phyloP scores from a whole-genome alignment of 345 rosid genomes.

The Angophora floribunda region DNA sequence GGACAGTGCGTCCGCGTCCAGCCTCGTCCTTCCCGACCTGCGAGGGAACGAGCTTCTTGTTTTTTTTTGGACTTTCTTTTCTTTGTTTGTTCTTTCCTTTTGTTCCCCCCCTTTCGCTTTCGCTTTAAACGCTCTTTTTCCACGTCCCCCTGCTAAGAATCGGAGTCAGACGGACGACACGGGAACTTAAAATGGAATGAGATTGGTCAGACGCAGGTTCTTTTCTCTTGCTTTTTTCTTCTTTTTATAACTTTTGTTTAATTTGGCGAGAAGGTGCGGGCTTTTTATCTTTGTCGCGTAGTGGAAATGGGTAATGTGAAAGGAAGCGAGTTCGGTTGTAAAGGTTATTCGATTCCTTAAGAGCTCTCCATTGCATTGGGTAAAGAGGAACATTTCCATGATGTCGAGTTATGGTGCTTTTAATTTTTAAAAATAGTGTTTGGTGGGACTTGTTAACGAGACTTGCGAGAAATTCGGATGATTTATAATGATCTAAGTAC shows the following conservation, averaged over 20 bases:
- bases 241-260: not conserved
- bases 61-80: not conserved
- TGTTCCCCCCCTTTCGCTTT: not conserved
- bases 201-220: not conserved
- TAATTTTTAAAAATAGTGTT: not conserved
- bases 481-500: not conserved
- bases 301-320: not conserved
- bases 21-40: not conserved
- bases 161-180: not conserved
- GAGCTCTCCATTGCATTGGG: not conserved
- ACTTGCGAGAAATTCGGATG: accelerated
- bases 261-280: not conserved
- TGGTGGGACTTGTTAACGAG: not conserved
- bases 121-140: not conserved
- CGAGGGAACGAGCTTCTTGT: not conserved
- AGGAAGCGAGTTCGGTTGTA: not conserved
- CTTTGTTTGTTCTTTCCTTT: not conserved
- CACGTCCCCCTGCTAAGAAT: not conserved
- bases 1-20: not conserved
- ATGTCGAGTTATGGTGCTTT: not conserved
- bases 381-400: not conserved
- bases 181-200: not conserved
- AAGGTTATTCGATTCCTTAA: not conserved
- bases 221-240: not conserved
- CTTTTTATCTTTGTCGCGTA: not conserved